Evolutionary conservation across 1,284 basidiomycete species (phyloP).

Genomic region (Cryptococcus sp.): DNA sequence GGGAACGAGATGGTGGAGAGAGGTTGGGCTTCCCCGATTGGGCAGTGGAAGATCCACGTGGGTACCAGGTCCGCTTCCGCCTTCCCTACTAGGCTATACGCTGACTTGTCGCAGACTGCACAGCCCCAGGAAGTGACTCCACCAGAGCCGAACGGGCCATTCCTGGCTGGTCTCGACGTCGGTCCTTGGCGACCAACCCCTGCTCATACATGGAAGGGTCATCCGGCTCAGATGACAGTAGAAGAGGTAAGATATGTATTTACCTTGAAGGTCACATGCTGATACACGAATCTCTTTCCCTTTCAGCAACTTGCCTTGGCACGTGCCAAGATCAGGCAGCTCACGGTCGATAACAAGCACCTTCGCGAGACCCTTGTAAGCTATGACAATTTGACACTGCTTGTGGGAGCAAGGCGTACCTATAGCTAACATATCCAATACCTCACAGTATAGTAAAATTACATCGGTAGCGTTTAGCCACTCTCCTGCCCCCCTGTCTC

Average conservation of each 20-base stretch:
- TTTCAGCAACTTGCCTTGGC: constrained; percentile 22
- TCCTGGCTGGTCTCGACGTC: constrained; percentile 20
- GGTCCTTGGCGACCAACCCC: constrained; percentile 29
- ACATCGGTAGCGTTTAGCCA: too few relatives aligned
- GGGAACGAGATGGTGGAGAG: too few relatives aligned
- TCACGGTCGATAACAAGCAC: constrained; percentile 31
- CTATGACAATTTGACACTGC: too few relatives aligned
- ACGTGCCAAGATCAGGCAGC: constrained; percentile 21
- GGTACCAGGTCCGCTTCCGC: too few relatives aligned
- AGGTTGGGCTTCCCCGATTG: too few relatives aligned
- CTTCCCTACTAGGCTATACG: too few relatives aligned
- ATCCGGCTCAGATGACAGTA: constrained; percentile 5
- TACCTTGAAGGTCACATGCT: background rate
- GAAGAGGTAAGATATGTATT: constrained; percentile 19
- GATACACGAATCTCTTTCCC: background rate
- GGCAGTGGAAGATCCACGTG: too few relatives aligned
- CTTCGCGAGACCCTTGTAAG: constrained; percentile 20
- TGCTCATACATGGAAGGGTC: background rate
- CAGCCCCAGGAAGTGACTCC: background rate
- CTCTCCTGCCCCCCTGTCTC: too few relatives aligned
- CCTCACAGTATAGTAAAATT: too few relatives aligned
- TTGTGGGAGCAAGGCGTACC: too few relatives aligned
- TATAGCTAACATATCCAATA: too few relatives aligned
- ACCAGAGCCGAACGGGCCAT: constrained; percentile 10
- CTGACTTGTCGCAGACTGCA: background rate